Evolutionary conservation across 306 rosid genomes (phyloP).

Genomic region (Quercus bicolor): DNA sequence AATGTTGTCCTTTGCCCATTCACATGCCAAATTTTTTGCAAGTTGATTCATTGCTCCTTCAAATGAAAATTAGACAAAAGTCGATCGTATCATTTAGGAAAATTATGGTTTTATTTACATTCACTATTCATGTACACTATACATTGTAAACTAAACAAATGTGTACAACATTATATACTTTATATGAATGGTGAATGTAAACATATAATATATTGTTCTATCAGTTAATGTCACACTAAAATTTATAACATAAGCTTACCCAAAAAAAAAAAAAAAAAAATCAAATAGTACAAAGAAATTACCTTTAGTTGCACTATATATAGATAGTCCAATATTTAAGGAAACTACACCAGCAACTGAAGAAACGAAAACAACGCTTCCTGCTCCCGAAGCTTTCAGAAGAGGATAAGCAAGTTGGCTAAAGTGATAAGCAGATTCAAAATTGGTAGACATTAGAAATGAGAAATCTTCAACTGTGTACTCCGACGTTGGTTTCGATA

Average conservation of each 20-base stretch:
- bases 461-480: slow-evolving; percentile 18
- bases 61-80: background rate
- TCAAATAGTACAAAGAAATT: background rate
- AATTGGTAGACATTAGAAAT: slow-evolving; percentile 20
- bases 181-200: no score
- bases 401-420: slow-evolving; percentile 28
- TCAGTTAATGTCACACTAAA: background rate
- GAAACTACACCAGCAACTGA: slow-evolving; percentile 30
- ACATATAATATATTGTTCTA: no score
- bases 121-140: background rate
- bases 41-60: slow-evolving; percentile 53
- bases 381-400: background rate
- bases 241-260: background rate
- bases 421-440: slow-evolving; percentile 33
- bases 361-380: slow-evolving; percentile 34
- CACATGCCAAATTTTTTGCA: slow-evolving; percentile 49
- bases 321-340: slow-evolving; percentile 19
- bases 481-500: background rate
- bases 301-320: slow-evolving; percentile 37
- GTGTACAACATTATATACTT: no score
- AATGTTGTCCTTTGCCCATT: slow-evolving; percentile 59
- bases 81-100: no score
- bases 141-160: no score
- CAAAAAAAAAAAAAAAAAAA: background rate
- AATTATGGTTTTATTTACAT: no score